Evolutionary conservation across 148 eudicot species (phyloP).

Genomic region (Nepenthes gracilis): DNA sequence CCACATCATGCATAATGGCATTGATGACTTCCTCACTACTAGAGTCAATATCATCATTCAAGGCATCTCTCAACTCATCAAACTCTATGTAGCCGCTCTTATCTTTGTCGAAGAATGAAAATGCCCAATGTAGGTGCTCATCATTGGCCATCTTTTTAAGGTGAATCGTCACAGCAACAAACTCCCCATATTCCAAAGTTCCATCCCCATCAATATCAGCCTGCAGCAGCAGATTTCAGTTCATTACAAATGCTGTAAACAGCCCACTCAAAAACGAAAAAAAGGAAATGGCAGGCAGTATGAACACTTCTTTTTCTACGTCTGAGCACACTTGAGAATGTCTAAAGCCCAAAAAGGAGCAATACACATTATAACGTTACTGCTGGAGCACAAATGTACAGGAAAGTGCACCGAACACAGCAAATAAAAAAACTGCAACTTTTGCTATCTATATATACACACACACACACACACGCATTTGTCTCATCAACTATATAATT

Average conservation of each 20-base stretch:
- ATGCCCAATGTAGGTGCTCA: constrained; percentile 28
- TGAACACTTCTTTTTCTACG: too few relatives aligned
- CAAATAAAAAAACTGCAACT: too few relatives aligned
- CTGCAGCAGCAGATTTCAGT: constrained; percentile 7
- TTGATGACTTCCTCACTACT: constrained; percentile 20
- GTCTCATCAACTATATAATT: too few relatives aligned
- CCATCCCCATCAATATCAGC: constrained; percentile 35
- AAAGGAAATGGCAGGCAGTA: neutral
- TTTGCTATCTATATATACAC: too few relatives aligned
- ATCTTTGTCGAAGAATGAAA: constrained; percentile 25
- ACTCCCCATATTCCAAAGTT: constrained; percentile 23
- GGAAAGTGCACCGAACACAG: too few relatives aligned
- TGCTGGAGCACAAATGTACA: too few relatives aligned
- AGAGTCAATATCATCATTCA: constrained; percentile 19
- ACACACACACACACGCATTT: too few relatives aligned
- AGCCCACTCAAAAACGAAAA: neutral
- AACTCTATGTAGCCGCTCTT: constrained; percentile 27
- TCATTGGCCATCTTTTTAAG: constrained; percentile 26
- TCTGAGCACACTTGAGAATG: too few relatives aligned
- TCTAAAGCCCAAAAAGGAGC: too few relatives aligned
- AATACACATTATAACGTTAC: too few relatives aligned
- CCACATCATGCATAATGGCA: constrained; percentile 30
- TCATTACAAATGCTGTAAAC: neutral
- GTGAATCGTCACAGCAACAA: constrained; percentile 29
- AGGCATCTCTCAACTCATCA: constrained; percentile 25